Conservation (phyloP, 192 early-diverging fungal genomes). For the Thamnidium elegans region DNA sequence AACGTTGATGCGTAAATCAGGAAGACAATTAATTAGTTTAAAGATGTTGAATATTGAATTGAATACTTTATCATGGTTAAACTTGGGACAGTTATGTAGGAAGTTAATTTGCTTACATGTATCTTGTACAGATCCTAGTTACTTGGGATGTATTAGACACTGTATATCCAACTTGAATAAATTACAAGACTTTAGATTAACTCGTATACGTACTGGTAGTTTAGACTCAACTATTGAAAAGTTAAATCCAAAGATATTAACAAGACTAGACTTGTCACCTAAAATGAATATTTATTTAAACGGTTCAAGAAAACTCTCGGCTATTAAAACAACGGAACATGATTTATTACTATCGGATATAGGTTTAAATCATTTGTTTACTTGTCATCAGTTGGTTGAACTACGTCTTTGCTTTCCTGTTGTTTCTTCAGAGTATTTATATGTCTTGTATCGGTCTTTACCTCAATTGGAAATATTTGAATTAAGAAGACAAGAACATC, state of each 20-base stretch:
- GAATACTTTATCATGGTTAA: constrained; percentile 20
- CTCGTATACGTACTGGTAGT: constrained; percentile 19
- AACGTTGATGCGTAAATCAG: constrained; percentile 11
- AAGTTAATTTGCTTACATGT: constrained; percentile 29
- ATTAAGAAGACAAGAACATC: not conserved
- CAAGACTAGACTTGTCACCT: constrained; percentile 25
- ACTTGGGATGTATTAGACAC: constrained; percentile 11
- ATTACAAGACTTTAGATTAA: constrained; percentile 24
- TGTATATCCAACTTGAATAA: constrained; percentile 14
- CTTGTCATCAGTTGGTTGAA: constrained; percentile 3
- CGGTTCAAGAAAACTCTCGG: not conserved
- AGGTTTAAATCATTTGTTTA: not conserved
- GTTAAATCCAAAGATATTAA: not conserved
- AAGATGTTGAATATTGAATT: constrained; percentile 33
- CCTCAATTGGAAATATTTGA: constrained; percentile 16
- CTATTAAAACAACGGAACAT: constrained; percentile 16
- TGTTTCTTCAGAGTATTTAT: not conserved
- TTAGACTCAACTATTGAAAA: constrained; percentile 14
- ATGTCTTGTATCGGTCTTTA: not conserved
- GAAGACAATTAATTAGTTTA: constrained; percentile 12
- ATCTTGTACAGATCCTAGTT: constrained; percentile 18
- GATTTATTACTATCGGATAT: not conserved
- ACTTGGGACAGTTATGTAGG: constrained; percentile 19
- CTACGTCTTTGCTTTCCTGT: constrained; percentile 23
- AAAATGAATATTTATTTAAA: constrained; percentile 29